phyloP scores from a whole-genome alignment of 2,329 filamentous ascomycete species.

The Periglandula ipomoeae region DNA sequence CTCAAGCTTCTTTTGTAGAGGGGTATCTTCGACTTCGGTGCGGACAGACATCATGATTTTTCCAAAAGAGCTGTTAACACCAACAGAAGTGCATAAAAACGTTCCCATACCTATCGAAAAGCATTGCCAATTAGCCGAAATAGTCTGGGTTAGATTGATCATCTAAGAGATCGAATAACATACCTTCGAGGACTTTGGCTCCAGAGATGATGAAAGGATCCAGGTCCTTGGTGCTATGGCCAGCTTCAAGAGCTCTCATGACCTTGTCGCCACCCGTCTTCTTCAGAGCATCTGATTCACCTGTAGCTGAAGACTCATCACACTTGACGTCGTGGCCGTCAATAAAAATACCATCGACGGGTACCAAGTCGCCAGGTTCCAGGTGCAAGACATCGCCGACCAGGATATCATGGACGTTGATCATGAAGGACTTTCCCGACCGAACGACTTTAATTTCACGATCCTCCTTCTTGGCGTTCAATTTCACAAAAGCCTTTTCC shows the following conservation, averaged over 20 bases:
- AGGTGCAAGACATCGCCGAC: conserved; percentile 63
- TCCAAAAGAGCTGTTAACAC: conserved; percentile 44
- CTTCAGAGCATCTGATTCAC: conserved; percentile 63
- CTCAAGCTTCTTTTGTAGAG: conserved; percentile 45
- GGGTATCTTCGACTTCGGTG: conserved; percentile 41
- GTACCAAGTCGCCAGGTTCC: conserved; percentile 60
- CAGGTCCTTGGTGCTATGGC: conserved; percentile 36
- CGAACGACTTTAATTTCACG: conserved; percentile 58
- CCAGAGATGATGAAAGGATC: conserved; percentile 59
- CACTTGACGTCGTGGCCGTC: conserved; percentile 45
- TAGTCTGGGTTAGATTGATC: no score
- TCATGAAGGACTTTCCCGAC: conserved; percentile 53
- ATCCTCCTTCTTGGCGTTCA: conserved; percentile 55
- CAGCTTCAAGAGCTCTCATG: conserved; percentile 42
- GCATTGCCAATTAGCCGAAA: no score
- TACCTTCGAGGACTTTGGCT: conserved; percentile 42
- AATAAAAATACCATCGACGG: conserved; percentile 63
- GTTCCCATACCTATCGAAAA: conserved; percentile 43
- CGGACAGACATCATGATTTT: conserved; percentile 47
- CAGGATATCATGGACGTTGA: conserved; percentile 57
- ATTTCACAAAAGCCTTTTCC: conserved; percentile 53
- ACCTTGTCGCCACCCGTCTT: conserved; percentile 54
- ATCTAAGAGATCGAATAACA: not conserved
- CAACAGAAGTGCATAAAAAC: conserved; percentile 46
- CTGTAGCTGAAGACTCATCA: conserved; percentile 65